phyloP scores from a whole-genome alignment of 768 basidiomycete genomes.

The Pisolithus albus region DNA sequence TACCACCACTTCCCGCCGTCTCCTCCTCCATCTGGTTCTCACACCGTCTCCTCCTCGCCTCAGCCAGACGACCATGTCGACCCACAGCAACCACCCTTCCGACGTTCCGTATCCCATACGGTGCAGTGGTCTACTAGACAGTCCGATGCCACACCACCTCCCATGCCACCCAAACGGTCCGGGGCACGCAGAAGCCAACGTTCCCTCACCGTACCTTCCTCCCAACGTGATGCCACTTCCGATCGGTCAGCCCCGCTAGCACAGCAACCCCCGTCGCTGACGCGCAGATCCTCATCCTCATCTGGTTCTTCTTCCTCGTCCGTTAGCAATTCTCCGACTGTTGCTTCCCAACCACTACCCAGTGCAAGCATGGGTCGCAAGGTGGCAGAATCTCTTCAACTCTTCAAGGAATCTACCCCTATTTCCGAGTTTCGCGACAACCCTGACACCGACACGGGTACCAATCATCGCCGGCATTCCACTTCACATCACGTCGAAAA shows the following conservation, averaged over 20 bases:
- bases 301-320: slow-evolving; percentile 17
- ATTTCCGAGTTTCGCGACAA: slow-evolving; percentile 26
- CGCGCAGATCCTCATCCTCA: slow-evolving; percentile 27
- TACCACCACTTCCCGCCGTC: slow-evolving; percentile 39
- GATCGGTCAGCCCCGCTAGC: slow-evolving; percentile 5
- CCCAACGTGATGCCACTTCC: slow-evolving; percentile 18
- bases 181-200: slow-evolving; percentile 19
- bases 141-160: slow-evolving; percentile 30
- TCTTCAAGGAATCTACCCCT: slow-evolving; percentile 70
- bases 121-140: slow-evolving; percentile 42
- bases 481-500: slow-evolving; percentile 39
- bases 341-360: slow-evolving; percentile 9
- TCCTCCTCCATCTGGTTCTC: slow-evolving; percentile 39
- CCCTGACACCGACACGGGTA: slow-evolving; percentile 17
- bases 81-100: neutral
- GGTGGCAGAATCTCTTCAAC: slow-evolving; percentile 73
- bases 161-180: slow-evolving; percentile 17
- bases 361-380: slow-evolving; percentile 61
- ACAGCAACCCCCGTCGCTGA: slow-evolving; percentile 28
- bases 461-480: slow-evolving; percentile 26
- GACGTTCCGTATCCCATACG: slow-evolving; percentile 23
- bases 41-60: slow-evolving; percentile 36
- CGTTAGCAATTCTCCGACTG: neutral
- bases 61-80: slow-evolving; percentile 21
- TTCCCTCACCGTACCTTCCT: slow-evolving; percentile 28